Base-by-base conservation (phyloP, 2,329 filamentous ascomycete species). In the Monilinia vaccinii-corymbosi region DNA sequence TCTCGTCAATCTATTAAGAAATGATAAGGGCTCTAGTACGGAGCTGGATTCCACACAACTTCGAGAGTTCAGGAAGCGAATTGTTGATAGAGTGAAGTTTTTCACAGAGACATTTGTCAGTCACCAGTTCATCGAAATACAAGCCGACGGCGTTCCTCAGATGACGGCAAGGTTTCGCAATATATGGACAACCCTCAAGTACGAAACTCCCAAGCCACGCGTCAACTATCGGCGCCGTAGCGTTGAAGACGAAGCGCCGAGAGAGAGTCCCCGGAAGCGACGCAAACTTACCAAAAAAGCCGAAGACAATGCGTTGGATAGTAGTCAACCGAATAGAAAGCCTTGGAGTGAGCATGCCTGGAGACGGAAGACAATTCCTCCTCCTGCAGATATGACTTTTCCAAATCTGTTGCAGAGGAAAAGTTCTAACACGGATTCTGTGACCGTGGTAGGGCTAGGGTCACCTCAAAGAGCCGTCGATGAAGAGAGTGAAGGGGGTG, bases 61-160 rank as follows among this genome's bases (percentile, higher is more conserved):
- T 47, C 51, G 34, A 32, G 58, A 56, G n/a, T 60, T 56, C 45
- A 28, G 14, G 23, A 42, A 21, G 13, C 50, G 58, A 48, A 36
- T 60, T n/a, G 36, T 56, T 14, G 50, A 56, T n/a, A 60, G 44
- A 55, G 34, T 60, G 21, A 60, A 56, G 14, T 32, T 40, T 25
- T 56, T 47, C 32, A 60, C 58, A 44, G 46, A 56, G 23, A 34
- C 23, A 56, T 60, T 60, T 25, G 18, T 60, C 31, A 55, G 56
- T 34, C 28, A 50, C 28, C 49, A 60, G 18, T 60, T 60, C 4
- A 21, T 60, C 18, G 58, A 60, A 32, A 6, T 60, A 11, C 50
- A 56, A 21, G 23, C 40, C n/a, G 44, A 60, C 36, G 58, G 51
- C 16, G n/a, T 44, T 16, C 50, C 44, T 21, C 50, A 34, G n/a